A percentile compares a stretch with the other conserved stretches of the same genome.
These are phyloP conservation scores for Aquilaria malaccensis DNA, from an alignment of 345 rosid genomes.

Conservation along the genomic window DNA sequence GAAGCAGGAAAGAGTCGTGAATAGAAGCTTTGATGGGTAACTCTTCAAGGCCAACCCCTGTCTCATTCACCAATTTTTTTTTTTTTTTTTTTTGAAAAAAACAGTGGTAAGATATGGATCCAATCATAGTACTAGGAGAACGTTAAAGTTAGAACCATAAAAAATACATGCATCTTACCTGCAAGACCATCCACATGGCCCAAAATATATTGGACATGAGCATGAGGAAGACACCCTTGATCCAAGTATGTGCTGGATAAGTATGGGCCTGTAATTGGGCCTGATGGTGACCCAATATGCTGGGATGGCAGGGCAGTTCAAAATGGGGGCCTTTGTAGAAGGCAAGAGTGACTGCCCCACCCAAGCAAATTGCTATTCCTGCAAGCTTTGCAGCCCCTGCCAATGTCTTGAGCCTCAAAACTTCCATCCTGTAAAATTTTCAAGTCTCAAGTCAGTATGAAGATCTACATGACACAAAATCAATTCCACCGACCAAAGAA, in stretches of 20 bases:
- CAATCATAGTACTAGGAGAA: background rate
- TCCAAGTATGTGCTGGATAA: slow-evolving; percentile 52
- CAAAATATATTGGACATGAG: slow-evolving; percentile 52
- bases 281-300: slow-evolving; percentile 20
- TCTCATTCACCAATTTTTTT: slow-evolving; percentile 6
- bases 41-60: slow-evolving; percentile 54
- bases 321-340: slow-evolving; percentile 72
- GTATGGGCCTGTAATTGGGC: slow-evolving; percentile 15
- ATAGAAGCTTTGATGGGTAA: slow-evolving; percentile 81
- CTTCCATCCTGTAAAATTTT: slow-evolving; percentile 47
- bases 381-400: slow-evolving; percentile 63
- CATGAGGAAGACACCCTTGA: slow-evolving; percentile 85
- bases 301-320: slow-evolving; percentile 31
- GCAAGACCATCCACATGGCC: slow-evolving; percentile 87
- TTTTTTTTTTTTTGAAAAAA: background rate
- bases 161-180: slow-evolving; percentile 30
- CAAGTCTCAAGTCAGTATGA: no score
- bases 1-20: slow-evolving; percentile 73
- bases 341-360: slow-evolving; percentile 61
- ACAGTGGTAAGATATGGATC: background rate
- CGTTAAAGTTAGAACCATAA: background rate
- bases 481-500: background rate
- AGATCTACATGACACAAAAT: background rate
- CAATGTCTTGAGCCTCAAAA: slow-evolving; percentile 39
- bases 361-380: slow-evolving; percentile 59